These are phyloP conservation scores for Ampelocalamus luodianensis DNA, from an alignment of 176 grass and related monocot genomes.

Conservation along the genomic window DNA sequence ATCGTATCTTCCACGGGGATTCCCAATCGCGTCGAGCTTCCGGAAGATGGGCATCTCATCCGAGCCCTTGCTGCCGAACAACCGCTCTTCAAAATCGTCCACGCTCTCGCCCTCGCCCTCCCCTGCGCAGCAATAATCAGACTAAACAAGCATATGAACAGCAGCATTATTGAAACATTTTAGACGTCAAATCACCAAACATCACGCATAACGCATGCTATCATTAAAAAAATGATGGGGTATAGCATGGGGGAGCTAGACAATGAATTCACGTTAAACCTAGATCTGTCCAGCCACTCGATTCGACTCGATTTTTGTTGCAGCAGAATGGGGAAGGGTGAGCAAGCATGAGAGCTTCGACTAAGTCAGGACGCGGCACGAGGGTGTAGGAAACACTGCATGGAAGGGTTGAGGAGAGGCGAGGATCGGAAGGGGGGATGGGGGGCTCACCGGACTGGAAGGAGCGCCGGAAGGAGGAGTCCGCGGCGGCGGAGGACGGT, in stretches of 20 bases:
- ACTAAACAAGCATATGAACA: conserved; percentile 30
- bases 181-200: conserved; percentile 17
- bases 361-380: background rate
- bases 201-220: background rate
- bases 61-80: conserved; percentile 42
- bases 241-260: background rate
- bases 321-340: background rate
- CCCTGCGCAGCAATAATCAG: conserved; percentile 27
- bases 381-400: background rate
- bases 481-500: conserved; percentile 4
- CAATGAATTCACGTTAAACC: background rate
- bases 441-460: conserved; percentile 46
- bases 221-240: background rate
- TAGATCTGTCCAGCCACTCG: conserved; percentile 31
- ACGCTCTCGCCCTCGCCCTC: conserved; percentile 12
- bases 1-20: conserved; percentile 26
- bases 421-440: background rate
- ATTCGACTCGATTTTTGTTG: background rate
- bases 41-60: conserved; percentile 36
- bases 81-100: conserved; percentile 55
- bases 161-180: background rate
- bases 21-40: conserved; percentile 62
- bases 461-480: conserved; percentile 37
- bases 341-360: background rate
- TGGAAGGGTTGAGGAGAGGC: background rate